Evolutionary conservation across 176 grass and related monocot species (phyloP).

Genomic region (maize (Zea mays)): DNA sequence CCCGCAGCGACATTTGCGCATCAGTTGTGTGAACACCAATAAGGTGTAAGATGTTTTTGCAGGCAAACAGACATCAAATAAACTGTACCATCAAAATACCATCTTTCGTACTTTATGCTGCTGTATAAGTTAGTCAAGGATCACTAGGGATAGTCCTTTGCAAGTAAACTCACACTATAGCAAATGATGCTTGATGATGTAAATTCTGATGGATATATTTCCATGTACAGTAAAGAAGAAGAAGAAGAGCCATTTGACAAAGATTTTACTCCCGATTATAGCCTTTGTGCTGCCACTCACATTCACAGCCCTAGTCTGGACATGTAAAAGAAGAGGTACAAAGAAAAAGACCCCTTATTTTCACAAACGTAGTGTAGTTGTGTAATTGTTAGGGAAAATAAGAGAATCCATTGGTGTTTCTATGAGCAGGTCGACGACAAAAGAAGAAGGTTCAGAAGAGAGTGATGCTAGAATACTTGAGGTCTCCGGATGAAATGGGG

Average conservation of each 20-base stretch:
- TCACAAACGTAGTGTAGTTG: not conserved
- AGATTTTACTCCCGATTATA: not conserved
- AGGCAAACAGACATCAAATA: not conserved
- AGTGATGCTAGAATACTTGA: not conserved
- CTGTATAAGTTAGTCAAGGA: not conserved
- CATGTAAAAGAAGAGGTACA: no score
- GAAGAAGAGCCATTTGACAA: not conserved
- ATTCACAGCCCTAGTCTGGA: not conserved
- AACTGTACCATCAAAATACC: no score
- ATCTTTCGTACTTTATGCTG: no score
- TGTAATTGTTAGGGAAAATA: not conserved
- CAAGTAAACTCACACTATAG: not conserved
- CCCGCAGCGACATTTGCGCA: not conserved
- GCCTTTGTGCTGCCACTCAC: not conserved
- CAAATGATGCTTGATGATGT: not conserved
- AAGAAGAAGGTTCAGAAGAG: not conserved
- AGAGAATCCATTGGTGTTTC: not conserved
- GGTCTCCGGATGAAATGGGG: not conserved
- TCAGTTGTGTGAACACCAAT: not conserved
- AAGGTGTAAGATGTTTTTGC: not conserved
- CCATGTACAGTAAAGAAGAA: not conserved
- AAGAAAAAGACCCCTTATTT: not conserved
- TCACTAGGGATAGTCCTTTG: not conserved
- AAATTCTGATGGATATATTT: not conserved
- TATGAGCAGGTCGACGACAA: not conserved